Evolutionary conservation across 768 basidiomycete species (phyloP).

Genomic region (Paxillus rubicundulus): DNA sequence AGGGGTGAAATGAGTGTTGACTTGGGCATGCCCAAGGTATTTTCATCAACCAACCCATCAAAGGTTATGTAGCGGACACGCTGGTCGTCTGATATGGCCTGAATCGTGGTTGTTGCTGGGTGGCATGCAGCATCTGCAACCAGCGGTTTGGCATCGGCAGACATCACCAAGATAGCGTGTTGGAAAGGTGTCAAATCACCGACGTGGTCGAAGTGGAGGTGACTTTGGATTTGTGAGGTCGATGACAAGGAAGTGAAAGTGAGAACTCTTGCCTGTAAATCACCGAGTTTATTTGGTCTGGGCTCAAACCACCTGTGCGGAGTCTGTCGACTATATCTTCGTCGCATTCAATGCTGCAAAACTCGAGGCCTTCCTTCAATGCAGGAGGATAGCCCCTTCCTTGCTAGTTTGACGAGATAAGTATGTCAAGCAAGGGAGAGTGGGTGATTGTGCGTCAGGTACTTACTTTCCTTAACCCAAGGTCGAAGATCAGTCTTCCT

Average conservation of each 20-base stretch:
- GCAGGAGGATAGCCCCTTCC: slow-evolving; percentile 4
- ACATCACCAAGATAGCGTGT: slow-evolving; percentile 1
- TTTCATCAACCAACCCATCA: neutral
- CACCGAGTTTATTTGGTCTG: neutral
- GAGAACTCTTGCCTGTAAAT: slow-evolving; percentile 1
- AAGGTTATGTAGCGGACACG: neutral
- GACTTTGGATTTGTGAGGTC: neutral
- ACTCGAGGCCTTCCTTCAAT: neutral
- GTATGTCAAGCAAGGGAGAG: too few species aligned
- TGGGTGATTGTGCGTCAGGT: neutral
- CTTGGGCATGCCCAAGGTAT: neutral
- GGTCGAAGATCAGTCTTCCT: slow-evolving; percentile 5
- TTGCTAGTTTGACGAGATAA: neutral
- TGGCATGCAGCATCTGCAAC: neutral
- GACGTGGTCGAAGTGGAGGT: slow-evolving; percentile 9
- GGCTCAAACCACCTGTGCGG: neutral
- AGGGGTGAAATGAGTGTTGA: slow-evolving; percentile 2
- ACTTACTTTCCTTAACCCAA: slow-evolving; percentile 7
- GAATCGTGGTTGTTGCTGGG: neutral
- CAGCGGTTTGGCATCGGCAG: neutral
- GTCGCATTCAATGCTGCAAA: neutral
- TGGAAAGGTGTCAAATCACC: slow-evolving; percentile 8
- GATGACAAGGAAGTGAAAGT: neutral
- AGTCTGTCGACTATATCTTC: slow-evolving; percentile 4
- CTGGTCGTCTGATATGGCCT: neutral